Base-by-base conservation (phyloP, 2,329 filamentous ascomycete genomes). In the Myriosclerotinia scirpicola region DNA sequence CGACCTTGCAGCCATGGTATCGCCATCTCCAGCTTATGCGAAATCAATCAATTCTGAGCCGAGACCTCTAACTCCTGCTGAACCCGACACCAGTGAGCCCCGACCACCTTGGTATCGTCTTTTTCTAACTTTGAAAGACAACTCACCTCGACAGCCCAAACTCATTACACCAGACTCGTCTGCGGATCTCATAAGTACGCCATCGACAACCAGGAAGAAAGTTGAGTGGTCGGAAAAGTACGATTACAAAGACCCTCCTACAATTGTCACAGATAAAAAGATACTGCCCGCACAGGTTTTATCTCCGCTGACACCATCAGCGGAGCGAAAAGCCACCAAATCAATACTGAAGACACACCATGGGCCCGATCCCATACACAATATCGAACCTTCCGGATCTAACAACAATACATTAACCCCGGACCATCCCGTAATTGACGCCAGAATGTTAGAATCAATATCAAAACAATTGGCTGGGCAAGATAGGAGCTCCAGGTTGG, bases 391-490 rank as follows among this genome's bases (percentile, higher is more conserved):
- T 97, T 50, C 14, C 26, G 46, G 20, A 46, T 14, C n/a, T 26
- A 44, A 36, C 38, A 54, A 65, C 26, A 52, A 58, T 8, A 53
- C 38, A 42, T 54, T n/a, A 22, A 48, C 17, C 20, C n/a, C 42
- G n/a, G 48, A 55, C 8, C n/a, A n/a, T 36, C 8, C 7, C 38
- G n/a, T 61, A 46, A 17, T 66, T n/a, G 52, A 55, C 67, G 84
- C 85, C 70, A 87, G 87, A 72, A 95, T 97, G 89, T 80, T 98
- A 70, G 91, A 96, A 72, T 96, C 92, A 0, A 87, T 92, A 6
- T 84, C 92, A 46, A 89, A 91, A 77, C 90, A 95, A 78, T 84
- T 99, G 58, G 90, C 90, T 48, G 88, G 90, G 30, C 82, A 87
- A 40, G 90, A 93, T 71, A 84, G 89, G 64, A 85, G 87, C 67